These are phyloP conservation scores for Taiozyma onychis DNA, from an alignment of 1,139 yeast species.

Conservation along the genomic window DNA sequence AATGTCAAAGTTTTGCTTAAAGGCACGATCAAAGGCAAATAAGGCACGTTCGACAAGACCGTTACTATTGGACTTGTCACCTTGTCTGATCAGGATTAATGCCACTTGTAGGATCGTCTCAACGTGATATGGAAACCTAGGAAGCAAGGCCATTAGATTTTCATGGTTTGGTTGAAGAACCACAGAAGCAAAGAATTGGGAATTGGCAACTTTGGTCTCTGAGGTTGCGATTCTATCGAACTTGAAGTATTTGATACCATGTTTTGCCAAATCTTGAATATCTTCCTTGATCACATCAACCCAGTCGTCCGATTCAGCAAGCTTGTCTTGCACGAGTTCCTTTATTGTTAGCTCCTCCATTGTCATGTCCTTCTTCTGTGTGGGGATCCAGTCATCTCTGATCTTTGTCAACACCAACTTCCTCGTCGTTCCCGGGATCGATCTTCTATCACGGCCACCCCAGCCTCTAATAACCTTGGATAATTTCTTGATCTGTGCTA, in stretches of 20 bases:
- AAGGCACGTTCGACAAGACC: slow-evolving; percentile 73
- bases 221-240: slow-evolving; percentile 39
- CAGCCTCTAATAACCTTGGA: slow-evolving; percentile 68
- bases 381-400: slow-evolving; percentile 79
- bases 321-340: slow-evolving; percentile 37
- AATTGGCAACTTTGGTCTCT: slow-evolving; percentile 43
- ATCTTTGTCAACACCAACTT: slow-evolving; percentile 65
- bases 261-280: slow-evolving; percentile 37
- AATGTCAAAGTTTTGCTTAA: slow-evolving; percentile 44
- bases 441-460: slow-evolving; percentile 74
- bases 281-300: slow-evolving; percentile 41
- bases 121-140: slow-evolving; percentile 65
- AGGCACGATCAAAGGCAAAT: slow-evolving; percentile 70
- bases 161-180: slow-evolving; percentile 68
- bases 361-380: slow-evolving; percentile 52
- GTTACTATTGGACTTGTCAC: slow-evolving; percentile 65
- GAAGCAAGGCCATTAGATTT: slow-evolving; percentile 48
- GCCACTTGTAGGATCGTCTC: slow-evolving; percentile 80
- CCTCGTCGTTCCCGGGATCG: slow-evolving; percentile 65
- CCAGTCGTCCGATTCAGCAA: slow-evolving; percentile 38
- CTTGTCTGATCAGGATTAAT: slow-evolving; percentile 68
- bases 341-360: slow-evolving; percentile 50
- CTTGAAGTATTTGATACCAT: slow-evolving; percentile 51
- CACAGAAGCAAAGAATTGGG: slow-evolving; percentile 58
- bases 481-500: slow-evolving; percentile 56